These are phyloP conservation scores for Eremochloa ophiuroides DNA, from an alignment of 176 grass and related monocot species.

Conservation along the genomic window DNA sequence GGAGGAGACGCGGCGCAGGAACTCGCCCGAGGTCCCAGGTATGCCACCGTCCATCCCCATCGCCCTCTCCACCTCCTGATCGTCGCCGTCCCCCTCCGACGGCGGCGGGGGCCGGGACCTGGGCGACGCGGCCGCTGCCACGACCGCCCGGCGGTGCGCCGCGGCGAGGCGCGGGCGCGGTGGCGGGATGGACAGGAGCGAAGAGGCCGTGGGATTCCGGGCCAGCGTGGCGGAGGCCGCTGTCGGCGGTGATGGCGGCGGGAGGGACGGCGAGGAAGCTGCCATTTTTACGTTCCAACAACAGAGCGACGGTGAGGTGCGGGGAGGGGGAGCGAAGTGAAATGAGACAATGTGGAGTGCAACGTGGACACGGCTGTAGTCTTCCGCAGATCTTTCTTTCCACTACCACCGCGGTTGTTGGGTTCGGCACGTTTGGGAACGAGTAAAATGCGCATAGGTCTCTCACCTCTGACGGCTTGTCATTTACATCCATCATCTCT, in stretches of 20 bases:
- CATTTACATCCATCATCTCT: too few relatives aligned
- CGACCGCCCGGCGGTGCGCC: conserved; percentile 28
- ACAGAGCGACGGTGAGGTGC: not conserved
- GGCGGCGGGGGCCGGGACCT: conserved; percentile 22
- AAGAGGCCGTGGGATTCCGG: conserved; percentile 28
- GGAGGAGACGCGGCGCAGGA: conserved; percentile 81
- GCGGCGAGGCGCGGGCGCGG: conserved; percentile 30
- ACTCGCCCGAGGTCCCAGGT: conserved; percentile 83
- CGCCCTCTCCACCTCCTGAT: conserved; percentile 78
- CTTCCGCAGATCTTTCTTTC: conserved; percentile 29
- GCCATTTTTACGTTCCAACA: conserved; percentile 44
- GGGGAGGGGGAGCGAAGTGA: not conserved
- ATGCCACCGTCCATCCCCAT: conserved; percentile 84
- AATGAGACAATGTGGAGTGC: not conserved
- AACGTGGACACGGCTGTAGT: conserved; percentile 22
- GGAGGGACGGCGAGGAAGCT: conserved; percentile 33
- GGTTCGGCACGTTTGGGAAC: conserved; percentile 21
- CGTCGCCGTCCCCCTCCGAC: conserved; percentile 12
- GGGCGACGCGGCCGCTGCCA: conserved; percentile 21
- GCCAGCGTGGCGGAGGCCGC: conserved; percentile 11
- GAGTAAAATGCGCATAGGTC: too few relatives aligned
- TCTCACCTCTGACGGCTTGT: too few relatives aligned
- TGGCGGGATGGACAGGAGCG: conserved; percentile 21
- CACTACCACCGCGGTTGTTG: not conserved
- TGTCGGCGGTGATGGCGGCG: conserved; percentile 6